phyloP scores from a whole-genome alignment of 306 rosid genomes.

The Cicer bijugum region DNA sequence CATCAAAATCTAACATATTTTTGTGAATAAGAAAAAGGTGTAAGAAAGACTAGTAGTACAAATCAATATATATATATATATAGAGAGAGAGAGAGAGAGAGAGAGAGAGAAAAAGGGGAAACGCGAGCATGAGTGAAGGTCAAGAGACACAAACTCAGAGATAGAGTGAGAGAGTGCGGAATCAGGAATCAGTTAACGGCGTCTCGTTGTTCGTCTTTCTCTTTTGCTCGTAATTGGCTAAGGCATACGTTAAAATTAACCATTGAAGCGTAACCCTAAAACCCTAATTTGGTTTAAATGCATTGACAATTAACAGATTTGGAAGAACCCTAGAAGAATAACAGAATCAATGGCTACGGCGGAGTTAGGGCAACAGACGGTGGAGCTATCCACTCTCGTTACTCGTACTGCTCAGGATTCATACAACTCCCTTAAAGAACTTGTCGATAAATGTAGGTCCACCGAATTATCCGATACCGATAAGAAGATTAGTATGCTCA shows the following conservation, averaged over 20 bases:
- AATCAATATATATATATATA: too few relatives aligned
- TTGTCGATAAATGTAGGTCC: constrained; percentile 77
- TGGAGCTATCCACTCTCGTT: constrained; percentile 81
- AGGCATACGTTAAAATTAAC: not conserved
- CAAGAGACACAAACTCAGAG: not conserved
- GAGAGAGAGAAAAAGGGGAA: not conserved
- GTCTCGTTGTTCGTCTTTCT: not conserved
- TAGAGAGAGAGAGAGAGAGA: not conserved
- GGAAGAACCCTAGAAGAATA: constrained; percentile 28
- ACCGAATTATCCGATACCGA: constrained; percentile 77
- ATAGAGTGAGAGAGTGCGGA: not conserved
- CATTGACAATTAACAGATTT: constrained; percentile 42
- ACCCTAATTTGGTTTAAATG: constrained; percentile 43
- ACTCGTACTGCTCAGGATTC: constrained; percentile 88
- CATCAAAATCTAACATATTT: too few relatives aligned
- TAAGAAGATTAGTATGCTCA: constrained; percentile 80
- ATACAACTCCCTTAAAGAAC: constrained; percentile 71
- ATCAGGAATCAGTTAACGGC: not conserved
- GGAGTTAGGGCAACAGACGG: constrained; percentile 97
- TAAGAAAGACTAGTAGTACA: too few relatives aligned
- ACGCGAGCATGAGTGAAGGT: not conserved
- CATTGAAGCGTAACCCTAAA: not conserved
- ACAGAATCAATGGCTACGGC: constrained; percentile 65
- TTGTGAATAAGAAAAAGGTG: too few relatives aligned
- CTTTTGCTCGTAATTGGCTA: not conserved